Evolutionary conservation across 257 asterid genomes (phyloP), one percentile per base, ranked within the genome.

Genomic region (Capsicum pubescens): DNA sequence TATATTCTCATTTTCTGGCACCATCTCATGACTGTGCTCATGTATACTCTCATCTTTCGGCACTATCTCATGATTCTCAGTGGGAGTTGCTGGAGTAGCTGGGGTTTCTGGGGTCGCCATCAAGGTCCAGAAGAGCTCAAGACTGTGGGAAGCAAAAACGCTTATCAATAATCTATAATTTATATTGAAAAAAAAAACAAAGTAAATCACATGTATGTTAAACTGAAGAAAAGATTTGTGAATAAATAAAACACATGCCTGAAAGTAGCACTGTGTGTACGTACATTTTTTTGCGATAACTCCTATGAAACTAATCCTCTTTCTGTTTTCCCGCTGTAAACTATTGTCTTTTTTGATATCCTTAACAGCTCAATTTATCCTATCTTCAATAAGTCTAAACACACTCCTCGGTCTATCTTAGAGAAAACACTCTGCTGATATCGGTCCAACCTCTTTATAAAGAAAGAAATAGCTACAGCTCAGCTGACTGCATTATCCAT

Each of bases 41-140:
- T 67, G 19, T n/a, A 39, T 36, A 16, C 59, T 59, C 83, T 58
- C 69, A 21, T 72, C 8, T 64, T 64, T 11, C 21, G 60, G 78
- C 36, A n/a, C 84, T 5, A 14, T 64, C 42, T 82, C 84, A 50
- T 82, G 21, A 42, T 32, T 67, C 80, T 82, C 84, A 67, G 56
- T 67, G 32, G 84, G 84, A 36, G 19, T 66, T 35, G 74, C 79
- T 48, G 84, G 80, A 54, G 80, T 16, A 52, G 67, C 63, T 21
- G 80, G 67, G 12, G 63, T 59, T 42, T 35, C 84, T 19, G 80
- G 21, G 54, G 79, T 82, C 7, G 68, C 84, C 84, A 82, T 82
- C 80, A 66, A 17, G 6, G 16, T 16, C 80, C 68, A 52, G 77
- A 69, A 67, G 13, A 67, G 13, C 67, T 48, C 76, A 19, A 54